Evolutionary conservation across 768 basidiomycete genomes (phyloP), one percentile per base, ranked within the genome.

Genomic region (Pleurotus giganteus): DNA sequence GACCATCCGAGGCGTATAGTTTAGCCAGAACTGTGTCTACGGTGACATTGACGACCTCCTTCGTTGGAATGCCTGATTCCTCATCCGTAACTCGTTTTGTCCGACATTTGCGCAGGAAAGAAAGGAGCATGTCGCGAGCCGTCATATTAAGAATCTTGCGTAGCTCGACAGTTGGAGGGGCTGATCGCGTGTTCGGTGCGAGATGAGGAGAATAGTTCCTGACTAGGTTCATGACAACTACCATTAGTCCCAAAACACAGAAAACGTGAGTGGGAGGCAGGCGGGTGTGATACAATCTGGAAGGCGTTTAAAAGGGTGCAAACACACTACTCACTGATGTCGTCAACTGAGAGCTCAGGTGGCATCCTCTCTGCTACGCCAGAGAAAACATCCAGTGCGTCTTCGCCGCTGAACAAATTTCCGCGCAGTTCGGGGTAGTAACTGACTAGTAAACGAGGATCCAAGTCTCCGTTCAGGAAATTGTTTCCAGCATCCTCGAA

Each of bases 171-270:
- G 91, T 84, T 2, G 88, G 79, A 12, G 87, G 84, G 4, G 91
- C 86, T 19, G 78, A 73, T 24, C 78, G 80, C 2, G 87, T 85
- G 62, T 83, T 77, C 17, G 85, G 89, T 23, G 82, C 69, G 61
- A 96, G 80, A 71, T 94, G 88, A 13, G 94, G 93, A 41, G 89
- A 90, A 68, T 95, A 94, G 66, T 94, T 94, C 77, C 83, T 81
- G 78, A 92, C 90, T 89, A 95, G 75, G 80, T 93, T 91, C 63
- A 77, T 81, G 70, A 81, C 81, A 81, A 94, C 94, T 94, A 75
- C 65, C 75, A 88, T 83, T 68, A 89, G 87, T 84, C 81, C 81
- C 77, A 80, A 77, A 68, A 58, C 61, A 74, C 70, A 73, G 72
- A 69, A 75, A 74, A 62, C 63, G 58, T 67, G 60, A 65, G 55